Evolutionary conservation across 139 green algal genomes (phyloP).

Genomic region (Coelastrella sp.): DNA sequence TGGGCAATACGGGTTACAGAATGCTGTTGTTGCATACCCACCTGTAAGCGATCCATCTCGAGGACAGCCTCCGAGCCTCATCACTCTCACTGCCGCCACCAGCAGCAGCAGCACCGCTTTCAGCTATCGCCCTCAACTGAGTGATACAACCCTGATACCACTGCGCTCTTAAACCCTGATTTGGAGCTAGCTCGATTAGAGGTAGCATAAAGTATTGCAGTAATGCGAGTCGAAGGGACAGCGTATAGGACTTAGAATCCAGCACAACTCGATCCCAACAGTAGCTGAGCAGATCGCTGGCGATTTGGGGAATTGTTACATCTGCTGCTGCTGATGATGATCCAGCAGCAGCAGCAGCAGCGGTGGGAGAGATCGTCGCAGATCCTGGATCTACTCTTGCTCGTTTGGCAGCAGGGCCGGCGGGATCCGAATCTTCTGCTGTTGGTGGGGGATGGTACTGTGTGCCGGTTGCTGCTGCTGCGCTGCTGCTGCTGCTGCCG

Average conservation of each 20-base stretch:
- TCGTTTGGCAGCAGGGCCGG: neutral
- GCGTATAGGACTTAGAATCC: neutral
- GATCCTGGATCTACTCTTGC: neutral
- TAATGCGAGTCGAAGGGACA: neutral
- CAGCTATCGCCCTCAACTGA: neutral
- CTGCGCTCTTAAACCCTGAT: neutral
- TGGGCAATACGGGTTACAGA: no score
- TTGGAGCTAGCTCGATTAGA: slow-evolving; percentile 13
- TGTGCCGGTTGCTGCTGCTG: neutral
- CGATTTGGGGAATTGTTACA: neutral
- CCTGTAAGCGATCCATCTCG: slow-evolving; percentile 7
- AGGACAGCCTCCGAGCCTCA: neutral
- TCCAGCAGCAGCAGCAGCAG: neutral
- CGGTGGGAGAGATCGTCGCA: neutral
- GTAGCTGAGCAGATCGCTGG: neutral
- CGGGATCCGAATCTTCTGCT: no score
- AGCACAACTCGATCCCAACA: neutral
- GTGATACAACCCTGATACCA: neutral
- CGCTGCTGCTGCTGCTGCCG: slow-evolving; percentile 36
- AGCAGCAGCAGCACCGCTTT: slow-evolving; percentile 7
- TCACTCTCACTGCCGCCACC: neutral
- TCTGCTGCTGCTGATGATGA: neutral
- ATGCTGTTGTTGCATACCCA: neutral
- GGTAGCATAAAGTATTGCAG: slow-evolving; percentile 20
- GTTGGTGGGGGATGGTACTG: neutral